Percentiles rank a stretch among this genome's conserved stretches.
Evolutionary conservation across 169 alveolate species (phyloP).

Genomic region (Eimeria necatrix): DNA sequence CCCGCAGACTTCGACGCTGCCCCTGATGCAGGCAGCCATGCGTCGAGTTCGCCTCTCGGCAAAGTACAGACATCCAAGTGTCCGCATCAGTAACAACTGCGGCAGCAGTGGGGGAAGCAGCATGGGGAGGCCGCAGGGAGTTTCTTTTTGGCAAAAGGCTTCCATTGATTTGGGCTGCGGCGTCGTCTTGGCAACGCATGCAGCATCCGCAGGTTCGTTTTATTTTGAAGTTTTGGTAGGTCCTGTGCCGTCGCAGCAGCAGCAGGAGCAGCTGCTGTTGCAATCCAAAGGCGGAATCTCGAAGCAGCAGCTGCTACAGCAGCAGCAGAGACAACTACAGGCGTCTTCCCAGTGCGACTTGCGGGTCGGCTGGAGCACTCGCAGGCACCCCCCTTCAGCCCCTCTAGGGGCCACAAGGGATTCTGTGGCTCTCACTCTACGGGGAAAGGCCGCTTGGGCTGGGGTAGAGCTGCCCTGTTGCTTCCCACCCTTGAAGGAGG

Average conservation of each 20-base stretch:
- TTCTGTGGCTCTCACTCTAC: conserved; percentile 40
- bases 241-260: conserved; percentile 43
- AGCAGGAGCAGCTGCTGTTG: conserved; percentile 60
- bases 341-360: conserved; percentile 64
- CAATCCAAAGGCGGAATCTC: background rate
- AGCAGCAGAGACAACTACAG: conserved; percentile 54
- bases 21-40: conserved; percentile 76
- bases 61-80: conserved; percentile 76
- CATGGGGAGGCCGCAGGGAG: conserved; percentile 55
- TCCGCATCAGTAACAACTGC: conserved; percentile 51
- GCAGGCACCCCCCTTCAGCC: conserved; percentile 74
- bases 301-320: conserved; percentile 16
- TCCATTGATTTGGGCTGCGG: conserved; percentile 75
- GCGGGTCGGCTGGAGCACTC: conserved; percentile 78
- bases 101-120: conserved; percentile 37
- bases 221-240: conserved; percentile 70
- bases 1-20: conserved; percentile 53
- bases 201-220: conserved; percentile 42
- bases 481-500: conserved; percentile 42
- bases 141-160: conserved; percentile 19
- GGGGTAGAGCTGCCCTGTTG: conserved; percentile 71
- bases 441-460: conserved; percentile 61
- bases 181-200: conserved; percentile 77
- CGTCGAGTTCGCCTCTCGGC: conserved; percentile 78
- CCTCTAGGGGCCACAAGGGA: conserved; percentile 71